Evolutionary conservation across 164 flowering plant species (phyloP), one percentile per base, ranked within the genome.

Genomic region (Aristolochia fimbriata): DNA sequence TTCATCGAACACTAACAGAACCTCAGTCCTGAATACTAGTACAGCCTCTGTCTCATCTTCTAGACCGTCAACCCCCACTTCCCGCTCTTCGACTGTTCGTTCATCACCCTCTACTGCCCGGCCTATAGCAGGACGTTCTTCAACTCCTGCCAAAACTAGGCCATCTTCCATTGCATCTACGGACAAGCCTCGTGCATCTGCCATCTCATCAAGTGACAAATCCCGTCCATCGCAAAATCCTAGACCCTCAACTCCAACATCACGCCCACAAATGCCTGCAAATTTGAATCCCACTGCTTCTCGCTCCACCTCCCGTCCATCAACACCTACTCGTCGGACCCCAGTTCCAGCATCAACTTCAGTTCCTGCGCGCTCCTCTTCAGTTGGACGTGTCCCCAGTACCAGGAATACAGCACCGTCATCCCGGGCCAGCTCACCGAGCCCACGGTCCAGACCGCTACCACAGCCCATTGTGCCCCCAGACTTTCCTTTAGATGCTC

Each of bases 181-280:
- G 61, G 93, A 83, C 19, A 87, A 64, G 70, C 20, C 78, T 24
- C 78, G 83, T 60, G 72, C 81, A 25, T 70, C 83, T 1, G 43
- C 12, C 43, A 72, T 57, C 63, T 65, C 89, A 56, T 70, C 85
- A 7, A 55, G 50, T 62, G 93, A 83, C 21, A 87, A 64, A 71
- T 20, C 78, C 30, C 78, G 83, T 60, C 73, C 81, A 25, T 70
- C 83, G 5, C 88, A 60, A 63, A 77, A 45, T 60, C 71, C 90
- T 49, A 80, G 96, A 71, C 94, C 99, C 33, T 84, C 98, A 7
- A 88, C 97, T 60, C 97, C 93, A 66, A 80, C 71, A 66, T 77
- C 90, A 22, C 81, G 91, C 72, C 75, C 87, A 9, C 86, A 79
- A 57, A 70, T 75, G 45, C 74, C 83, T 33, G 76, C 85, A 68